These are phyloP conservation scores for Aureobasidium sp. DNA, from an alignment of 2,329 filamentous ascomycete genomes.

Conservation along the genomic window DNA sequence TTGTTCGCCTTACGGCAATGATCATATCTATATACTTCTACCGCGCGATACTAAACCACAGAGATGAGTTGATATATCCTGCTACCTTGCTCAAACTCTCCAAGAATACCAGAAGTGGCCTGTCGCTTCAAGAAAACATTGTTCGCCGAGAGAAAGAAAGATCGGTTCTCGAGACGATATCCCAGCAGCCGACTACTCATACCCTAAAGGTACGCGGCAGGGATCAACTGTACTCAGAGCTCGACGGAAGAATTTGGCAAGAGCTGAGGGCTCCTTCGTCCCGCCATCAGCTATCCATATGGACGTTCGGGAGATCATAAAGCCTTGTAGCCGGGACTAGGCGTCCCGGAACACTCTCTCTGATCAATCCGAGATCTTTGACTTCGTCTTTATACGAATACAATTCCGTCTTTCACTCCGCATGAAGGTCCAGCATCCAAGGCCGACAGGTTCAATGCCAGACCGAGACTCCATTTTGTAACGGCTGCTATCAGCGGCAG, in stretches of 20 bases:
- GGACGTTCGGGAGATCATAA: neutral
- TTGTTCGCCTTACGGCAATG: neutral
- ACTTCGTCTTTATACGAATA: neutral
- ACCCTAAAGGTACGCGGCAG: neutral
- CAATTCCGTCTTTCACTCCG: neutral
- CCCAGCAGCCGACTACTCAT: neutral
- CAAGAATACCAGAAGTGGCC: neutral
- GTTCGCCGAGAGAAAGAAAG: neutral
- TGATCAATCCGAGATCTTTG: neutral
- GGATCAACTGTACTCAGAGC: neutral
- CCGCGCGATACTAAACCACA: neutral
- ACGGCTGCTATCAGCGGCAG: neutral
- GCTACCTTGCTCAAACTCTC: neutral
- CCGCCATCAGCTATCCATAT: neutral
- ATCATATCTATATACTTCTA: neutral
- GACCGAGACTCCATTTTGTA: neutral
- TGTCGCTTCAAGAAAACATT: neutral
- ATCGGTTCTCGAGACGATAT: neutral
- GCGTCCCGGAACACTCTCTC: neutral
- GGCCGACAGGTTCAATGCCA: neutral
- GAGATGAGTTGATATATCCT: neutral
- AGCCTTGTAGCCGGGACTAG: neutral
- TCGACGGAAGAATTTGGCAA: neutral
- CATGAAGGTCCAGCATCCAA: neutral
- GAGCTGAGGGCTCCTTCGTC: neutral